Conservation (phyloP, 345 rosid genomes). For the Sonneratia alba region DNA sequence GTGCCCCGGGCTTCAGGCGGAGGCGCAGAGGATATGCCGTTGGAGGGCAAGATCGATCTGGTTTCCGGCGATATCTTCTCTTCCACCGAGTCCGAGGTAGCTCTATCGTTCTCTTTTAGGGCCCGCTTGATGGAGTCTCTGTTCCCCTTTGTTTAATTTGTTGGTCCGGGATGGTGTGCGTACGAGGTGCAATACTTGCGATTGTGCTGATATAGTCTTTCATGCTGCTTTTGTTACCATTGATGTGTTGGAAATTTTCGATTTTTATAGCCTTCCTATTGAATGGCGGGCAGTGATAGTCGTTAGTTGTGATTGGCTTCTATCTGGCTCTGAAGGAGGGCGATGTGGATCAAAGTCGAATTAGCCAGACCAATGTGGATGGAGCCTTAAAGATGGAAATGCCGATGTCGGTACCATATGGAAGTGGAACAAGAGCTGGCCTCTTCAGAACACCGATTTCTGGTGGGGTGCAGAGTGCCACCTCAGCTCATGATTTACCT, state of each 20-base stretch:
- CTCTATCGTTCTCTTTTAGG: too few relatives aligned
- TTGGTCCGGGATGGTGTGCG: too few relatives aligned
- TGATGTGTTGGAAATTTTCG: background rate
- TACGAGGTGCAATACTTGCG: background rate
- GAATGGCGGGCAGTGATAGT: background rate
- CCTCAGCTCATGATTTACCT: conserved; percentile 92
- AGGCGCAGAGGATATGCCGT: conserved; percentile 27
- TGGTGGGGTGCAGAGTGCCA: conserved; percentile 97
- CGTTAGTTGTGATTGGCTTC: background rate
- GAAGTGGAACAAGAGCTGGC: conserved; percentile 78
- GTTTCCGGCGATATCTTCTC: conserved; percentile 37
- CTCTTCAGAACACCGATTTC: conserved; percentile 97
- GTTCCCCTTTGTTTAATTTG: too few relatives aligned
- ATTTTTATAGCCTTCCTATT: background rate
- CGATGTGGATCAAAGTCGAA: conserved; percentile 21
- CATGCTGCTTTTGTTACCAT: background rate
- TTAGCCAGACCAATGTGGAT: conserved; percentile 27
- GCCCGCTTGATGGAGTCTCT: too few relatives aligned
- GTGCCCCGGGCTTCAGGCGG: conserved; percentile 28
- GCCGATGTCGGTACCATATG: conserved; percentile 34
- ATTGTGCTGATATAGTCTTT: background rate
- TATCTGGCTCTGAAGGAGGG: conserved; percentile 42
- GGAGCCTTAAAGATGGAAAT: conserved; percentile 36
- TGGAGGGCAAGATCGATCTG: conserved; percentile 26
- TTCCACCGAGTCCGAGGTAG: conserved; percentile 54